Evolutionary conservation across 2,329 filamentous ascomycete species (phyloP).

Genomic region (Emergomyces orientalis): DNA sequence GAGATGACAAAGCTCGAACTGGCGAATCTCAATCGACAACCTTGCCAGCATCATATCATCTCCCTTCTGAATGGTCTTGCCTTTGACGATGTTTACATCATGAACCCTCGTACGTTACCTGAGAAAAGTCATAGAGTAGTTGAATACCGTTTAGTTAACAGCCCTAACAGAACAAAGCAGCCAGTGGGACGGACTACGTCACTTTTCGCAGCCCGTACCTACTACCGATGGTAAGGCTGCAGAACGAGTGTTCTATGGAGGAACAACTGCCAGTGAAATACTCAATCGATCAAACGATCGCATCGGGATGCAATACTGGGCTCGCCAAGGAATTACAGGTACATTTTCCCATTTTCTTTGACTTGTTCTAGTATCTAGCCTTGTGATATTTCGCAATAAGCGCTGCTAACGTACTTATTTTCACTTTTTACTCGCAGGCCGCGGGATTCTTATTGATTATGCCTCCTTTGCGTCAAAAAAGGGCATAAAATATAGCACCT

Average conservation of each 20-base stretch:
- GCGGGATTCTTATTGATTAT: conserved; percentile 46
- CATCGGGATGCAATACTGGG: conserved; percentile 45
- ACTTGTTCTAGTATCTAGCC: not conserved
- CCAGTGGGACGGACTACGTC: conserved; percentile 45
- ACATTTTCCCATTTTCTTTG: conserved; percentile 6
- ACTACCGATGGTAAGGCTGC: conserved; percentile 21
- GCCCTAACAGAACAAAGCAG: conserved; percentile 36
- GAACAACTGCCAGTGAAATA: conserved; percentile 40
- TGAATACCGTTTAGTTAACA: conserved; percentile 10
- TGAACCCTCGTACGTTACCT: conserved; percentile 39
- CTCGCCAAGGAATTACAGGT: conserved; percentile 39
- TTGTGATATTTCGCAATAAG: not conserved
- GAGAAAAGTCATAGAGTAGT: not conserved
- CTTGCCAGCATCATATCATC: conserved; percentile 44
- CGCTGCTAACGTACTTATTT: not conserved
- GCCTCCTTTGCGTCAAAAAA: conserved; percentile 36
- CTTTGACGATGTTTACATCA: conserved; percentile 44
- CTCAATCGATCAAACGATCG: conserved; percentile 36
- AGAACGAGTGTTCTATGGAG: conserved; percentile 42
- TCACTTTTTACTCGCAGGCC: conserved; percentile 27
- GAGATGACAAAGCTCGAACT: conserved; percentile 48
- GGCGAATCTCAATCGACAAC: conserved; percentile 45
- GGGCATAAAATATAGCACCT: conserved; percentile 33
- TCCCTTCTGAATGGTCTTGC: conserved; percentile 40
- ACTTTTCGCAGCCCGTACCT: conserved; percentile 39